Base-by-base conservation (phyloP, 2,329 filamentous ascomycete species). In the Epichloe hybrida region DNA sequence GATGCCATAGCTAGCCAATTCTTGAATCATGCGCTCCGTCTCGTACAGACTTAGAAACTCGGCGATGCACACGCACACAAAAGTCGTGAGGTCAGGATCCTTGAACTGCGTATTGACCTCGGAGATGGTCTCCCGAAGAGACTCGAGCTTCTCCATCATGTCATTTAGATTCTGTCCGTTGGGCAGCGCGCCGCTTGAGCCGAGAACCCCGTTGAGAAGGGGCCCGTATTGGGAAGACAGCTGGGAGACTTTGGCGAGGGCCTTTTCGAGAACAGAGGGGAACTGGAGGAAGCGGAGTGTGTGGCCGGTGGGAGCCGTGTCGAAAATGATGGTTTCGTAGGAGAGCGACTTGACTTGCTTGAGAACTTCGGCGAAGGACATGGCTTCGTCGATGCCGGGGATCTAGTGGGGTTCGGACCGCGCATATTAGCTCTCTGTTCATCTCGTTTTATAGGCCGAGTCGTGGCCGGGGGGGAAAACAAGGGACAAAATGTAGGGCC, bases 11-110 rank as follows among this genome's bases (percentile, higher is more conserved):
- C 80, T 86, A 46, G 88, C 83, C 54, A 98, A 76, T 73, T 98
- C 93, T 75, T 98, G 93, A 61, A 98, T 97, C 93, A 98, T 97
- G 62, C 93, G 86, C 75, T 98, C 93, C 55, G 93, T 98, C 77
- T 98, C 93, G 73, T 98, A 98, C 49, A 98, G 77, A 38, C 84
- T 90, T 61, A 98, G 70, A 73, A 98, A 98, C 71, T 98, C 93
- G 49, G 93, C 88, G 66, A 98, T 98, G 69, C 93, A 95, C 54
- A 98, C 93, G 67, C 93, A 97, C 50, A 98, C 89, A 64, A 98
- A 98, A 0, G 93, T 98, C 21, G 90, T 96, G 61, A 96, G 80
- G 58, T 89, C 85, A 51, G 93, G 84, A 64, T 98, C 87, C 75
- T 98, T 96, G 80, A 98, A 98, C 69, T 98, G 93, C 47, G 86